Percentiles rank a stretch among this genome's conserved stretches.
Evolutionary conservation across 108 stramenopile genomes (phyloP).

Genomic region (Nitzschia putrida): DNA sequence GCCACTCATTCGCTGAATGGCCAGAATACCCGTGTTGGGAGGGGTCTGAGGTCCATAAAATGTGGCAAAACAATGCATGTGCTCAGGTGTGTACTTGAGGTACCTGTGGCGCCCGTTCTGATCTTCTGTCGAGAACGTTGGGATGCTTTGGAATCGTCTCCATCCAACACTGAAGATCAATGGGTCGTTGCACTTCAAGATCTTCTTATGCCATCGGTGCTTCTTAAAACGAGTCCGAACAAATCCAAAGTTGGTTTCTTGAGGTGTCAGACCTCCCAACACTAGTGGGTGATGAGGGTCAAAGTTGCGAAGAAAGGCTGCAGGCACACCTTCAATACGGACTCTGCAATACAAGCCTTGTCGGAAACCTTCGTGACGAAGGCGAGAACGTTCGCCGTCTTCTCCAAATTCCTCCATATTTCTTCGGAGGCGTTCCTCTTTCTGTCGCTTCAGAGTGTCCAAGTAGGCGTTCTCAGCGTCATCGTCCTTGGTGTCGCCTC

Average conservation of each 20-base stretch:
- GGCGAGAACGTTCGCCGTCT: conserved; percentile 80
- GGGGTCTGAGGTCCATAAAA: conserved; percentile 95
- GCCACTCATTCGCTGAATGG: conserved; percentile 81
- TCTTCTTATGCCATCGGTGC: conserved; percentile 97
- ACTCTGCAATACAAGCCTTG: conserved; percentile 96
- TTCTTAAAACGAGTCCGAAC: conserved; percentile 92
- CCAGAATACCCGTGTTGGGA: conserved; percentile 96
- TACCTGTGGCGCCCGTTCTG: conserved; percentile 60
- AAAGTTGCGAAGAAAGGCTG: conserved; percentile 79
- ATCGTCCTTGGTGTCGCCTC: conserved; percentile 57
- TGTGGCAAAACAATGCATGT: conserved; percentile 98
- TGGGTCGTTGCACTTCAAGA: conserved; percentile 93
- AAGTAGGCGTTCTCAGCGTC: conserved; percentile 80
- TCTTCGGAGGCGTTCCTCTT: conserved; percentile 74
- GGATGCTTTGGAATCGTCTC: conserved; percentile 96
- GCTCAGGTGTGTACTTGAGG: conserved; percentile 99
- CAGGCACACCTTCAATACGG: conserved; percentile 80
- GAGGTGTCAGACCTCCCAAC: conserved; percentile 92
- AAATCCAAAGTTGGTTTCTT: conserved; percentile 87
- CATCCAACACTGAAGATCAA: conserved; percentile 95
- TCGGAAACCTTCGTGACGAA: conserved; percentile 86
- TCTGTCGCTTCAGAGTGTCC: conserved; percentile 77
- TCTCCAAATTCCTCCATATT: conserved; percentile 90
- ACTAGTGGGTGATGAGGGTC: conserved; percentile 87
- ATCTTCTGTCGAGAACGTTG: conserved; percentile 73